These are phyloP conservation scores for Ophiostoma perfectum DNA, from an alignment of 2,329 filamentous ascomycete genomes.

Conservation along the genomic window DNA sequence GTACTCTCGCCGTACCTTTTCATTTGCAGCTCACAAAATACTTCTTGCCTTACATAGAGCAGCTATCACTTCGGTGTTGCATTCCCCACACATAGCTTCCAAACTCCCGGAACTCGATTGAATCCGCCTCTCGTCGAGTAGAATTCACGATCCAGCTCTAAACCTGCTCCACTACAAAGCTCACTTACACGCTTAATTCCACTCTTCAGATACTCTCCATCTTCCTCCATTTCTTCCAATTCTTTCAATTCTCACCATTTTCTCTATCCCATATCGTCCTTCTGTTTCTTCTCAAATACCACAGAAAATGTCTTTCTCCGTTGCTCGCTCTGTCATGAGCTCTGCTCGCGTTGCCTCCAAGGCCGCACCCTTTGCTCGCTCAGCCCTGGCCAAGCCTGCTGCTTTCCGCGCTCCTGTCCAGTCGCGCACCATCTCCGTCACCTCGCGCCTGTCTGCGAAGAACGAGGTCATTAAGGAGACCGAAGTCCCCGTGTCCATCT, in stretches of 20 bases:
- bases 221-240: not conserved
- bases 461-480: constrained; percentile 51
- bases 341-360: constrained; percentile 32
- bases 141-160: constrained; percentile 21
- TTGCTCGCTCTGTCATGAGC: constrained; percentile 31
- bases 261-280: not conserved
- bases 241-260: not conserved
- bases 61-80: constrained; percentile 17
- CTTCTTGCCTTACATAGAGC: not conserved
- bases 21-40: not conserved
- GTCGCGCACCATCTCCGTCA: constrained; percentile 36
- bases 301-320: constrained; percentile 29
- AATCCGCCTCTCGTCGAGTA: constrained; percentile 19
- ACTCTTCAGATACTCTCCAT: not conserved
- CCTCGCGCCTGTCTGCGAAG: constrained; percentile 35
- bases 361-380: constrained; percentile 28
- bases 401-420: constrained; percentile 20
- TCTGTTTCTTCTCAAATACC: not conserved
- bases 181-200: constrained; percentile 18
- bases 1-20: constrained; percentile 31
- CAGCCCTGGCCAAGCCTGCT: constrained; percentile 24
- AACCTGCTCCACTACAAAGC: constrained; percentile 17
- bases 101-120: constrained; percentile 15
- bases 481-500: constrained; percentile 53
- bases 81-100: constrained; percentile 24